These are phyloP conservation scores for Macadamia integrifolia DNA, from an alignment of 164 flowering plant genomes.

Conservation along the genomic window DNA sequence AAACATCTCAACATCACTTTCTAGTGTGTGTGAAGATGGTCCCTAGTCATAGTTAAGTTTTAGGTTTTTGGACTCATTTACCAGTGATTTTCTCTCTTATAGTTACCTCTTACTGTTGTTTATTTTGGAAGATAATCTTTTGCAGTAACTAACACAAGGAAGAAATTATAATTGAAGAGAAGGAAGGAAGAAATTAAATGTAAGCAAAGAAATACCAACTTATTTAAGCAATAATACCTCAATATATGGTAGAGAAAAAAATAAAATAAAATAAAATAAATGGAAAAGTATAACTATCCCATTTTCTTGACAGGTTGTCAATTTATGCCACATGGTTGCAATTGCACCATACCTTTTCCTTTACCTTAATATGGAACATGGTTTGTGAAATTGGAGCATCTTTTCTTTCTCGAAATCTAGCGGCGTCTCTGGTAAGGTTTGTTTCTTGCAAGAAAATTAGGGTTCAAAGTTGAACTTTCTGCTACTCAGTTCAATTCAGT, in stretches of 20 bases:
- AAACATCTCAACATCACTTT: constrained; percentile 30
- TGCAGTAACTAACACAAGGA: too few species aligned
- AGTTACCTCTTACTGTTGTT: too few species aligned
- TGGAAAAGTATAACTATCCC: constrained; percentile 21
- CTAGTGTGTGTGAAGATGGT: constrained; percentile 14
- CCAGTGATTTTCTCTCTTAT: too few species aligned
- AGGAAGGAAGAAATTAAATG: too few species aligned
- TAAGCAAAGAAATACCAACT: too few species aligned
- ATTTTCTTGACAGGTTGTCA: constrained; percentile 28
- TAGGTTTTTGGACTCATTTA: too few species aligned
- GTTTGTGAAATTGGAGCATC: constrained; percentile 49
- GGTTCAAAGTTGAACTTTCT: background rate
- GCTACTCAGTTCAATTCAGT: background rate
- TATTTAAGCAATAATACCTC: background rate
- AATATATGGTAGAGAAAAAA: background rate
- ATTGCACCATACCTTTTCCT: constrained; percentile 45
- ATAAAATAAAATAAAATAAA: constrained; percentile 7
- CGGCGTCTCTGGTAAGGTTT: constrained; percentile 18
- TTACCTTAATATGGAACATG: constrained; percentile 23
- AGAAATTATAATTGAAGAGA: too few species aligned
- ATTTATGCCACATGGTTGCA: constrained; percentile 39
- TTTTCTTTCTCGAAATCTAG: constrained; percentile 24
- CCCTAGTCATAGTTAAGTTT: constrained; percentile 15
- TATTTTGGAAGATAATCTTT: too few species aligned
- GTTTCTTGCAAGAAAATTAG: constrained; percentile 14